phyloP scores from a whole-genome alignment of 129 eudicot species.

The Dittrichia graveolens region DNA sequence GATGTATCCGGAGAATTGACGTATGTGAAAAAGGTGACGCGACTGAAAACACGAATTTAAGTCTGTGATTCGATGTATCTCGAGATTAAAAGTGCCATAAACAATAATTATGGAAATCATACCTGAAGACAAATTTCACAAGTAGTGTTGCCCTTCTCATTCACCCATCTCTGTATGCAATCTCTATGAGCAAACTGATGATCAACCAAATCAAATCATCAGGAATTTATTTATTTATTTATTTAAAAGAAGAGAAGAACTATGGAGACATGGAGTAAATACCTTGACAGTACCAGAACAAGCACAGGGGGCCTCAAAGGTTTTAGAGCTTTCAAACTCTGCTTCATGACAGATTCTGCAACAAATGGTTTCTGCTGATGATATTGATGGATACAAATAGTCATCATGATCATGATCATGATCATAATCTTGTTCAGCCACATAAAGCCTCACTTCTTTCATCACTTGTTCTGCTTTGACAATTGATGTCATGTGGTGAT shows the following conservation, averaged over 20 bases:
- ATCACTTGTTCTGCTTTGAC: background rate
- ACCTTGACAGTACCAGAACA: constrained; percentile 33
- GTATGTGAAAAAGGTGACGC: too few species aligned
- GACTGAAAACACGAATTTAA: too few species aligned
- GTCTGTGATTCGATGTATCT: too few species aligned
- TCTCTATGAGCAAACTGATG: constrained; percentile 79
- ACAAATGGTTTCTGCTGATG: constrained; percentile 15
- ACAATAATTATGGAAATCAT: background rate
- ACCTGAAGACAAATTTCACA: constrained; percentile 92
- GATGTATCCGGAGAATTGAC: too few species aligned
- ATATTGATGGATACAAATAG: constrained; percentile 15
- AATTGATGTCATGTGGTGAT: background rate
- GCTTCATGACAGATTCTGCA: constrained; percentile 32
- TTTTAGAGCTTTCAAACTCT: constrained; percentile 32
- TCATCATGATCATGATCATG: constrained; percentile 8
- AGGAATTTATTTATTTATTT: background rate
- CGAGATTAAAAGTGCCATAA: background rate
- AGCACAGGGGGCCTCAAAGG: constrained; percentile 20
- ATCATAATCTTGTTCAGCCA: background rate
- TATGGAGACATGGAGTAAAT: background rate
- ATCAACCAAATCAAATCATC: constrained; percentile 21
- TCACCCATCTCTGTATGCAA: constrained; percentile 79
- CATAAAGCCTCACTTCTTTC: constrained; percentile 23
- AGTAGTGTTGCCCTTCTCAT: constrained; percentile 71
- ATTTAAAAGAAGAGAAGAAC: background rate